Evolutionary conservation across 176 grass and related monocot species (phyloP), one percentile per base, ranked within the genome.

Genomic region (Aegilops sharonensis): DNA sequence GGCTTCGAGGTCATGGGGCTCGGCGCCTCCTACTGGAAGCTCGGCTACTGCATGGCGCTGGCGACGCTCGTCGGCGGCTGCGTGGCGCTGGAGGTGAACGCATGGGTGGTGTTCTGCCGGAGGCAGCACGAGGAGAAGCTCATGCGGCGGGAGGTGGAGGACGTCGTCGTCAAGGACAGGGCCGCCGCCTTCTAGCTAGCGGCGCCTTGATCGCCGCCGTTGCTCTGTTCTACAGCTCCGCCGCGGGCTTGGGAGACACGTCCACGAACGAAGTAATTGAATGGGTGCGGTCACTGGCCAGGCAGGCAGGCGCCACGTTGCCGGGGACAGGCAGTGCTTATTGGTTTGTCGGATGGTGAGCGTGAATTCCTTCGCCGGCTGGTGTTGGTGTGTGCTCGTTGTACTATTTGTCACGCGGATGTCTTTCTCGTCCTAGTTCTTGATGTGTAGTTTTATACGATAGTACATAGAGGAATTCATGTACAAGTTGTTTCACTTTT

Each of bases 71-170:
- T 85, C 72, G 97, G 97, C 48, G 90, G 75, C 3, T 96, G 92
- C 75, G 86, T 97, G 40, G 97, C 97, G 73, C 84, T 99, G 79
- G 97, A 99, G 90, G 97, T 94, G 79, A 99, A 99, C 83, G 94
- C 97, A 1, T 99, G 97, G 97, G 92, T 99, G 15, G 73, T 99
- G 21, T 99, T 99, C 70, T 99, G 94, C 80, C 66, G 94, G 72
- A 81, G 77, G 87, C 88, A 88, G 32, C 85, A 88, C 68, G 90
- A 96, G 90, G 94, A 99, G 80, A 92, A 94, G 84, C 59, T 61
- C 20, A 78, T 43, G 84, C 83, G 82, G 77, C 82, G 75, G 82
- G 92, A 92, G 70, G 90, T 86, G 17, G 86, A 86, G 64, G 81
- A 87, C 85, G 90, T 91, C 82, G 88, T 81, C 81, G 91, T 87